These are phyloP conservation scores for Alternaria hordeiaustralica DNA, from an alignment of 2,329 filamentous ascomycete species.

Conservation along the genomic window DNA sequence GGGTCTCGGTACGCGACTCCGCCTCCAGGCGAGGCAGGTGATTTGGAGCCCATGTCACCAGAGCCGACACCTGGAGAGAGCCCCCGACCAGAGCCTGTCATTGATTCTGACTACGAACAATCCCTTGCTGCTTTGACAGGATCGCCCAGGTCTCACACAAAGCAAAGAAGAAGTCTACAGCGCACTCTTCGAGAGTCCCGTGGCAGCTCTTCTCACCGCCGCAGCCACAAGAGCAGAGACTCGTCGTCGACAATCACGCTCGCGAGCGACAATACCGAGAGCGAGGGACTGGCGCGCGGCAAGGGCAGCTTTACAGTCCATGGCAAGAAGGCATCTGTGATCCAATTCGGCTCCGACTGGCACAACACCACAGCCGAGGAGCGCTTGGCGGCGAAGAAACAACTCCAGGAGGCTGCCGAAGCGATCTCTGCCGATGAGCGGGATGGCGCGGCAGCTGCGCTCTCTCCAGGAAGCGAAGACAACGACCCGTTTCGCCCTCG, in stretches of 20 bases:
- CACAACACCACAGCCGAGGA: conserved; percentile 61
- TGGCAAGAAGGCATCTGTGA: conserved; percentile 95
- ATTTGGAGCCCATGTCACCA: conserved; percentile 30
- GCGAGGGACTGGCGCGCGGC: conserved; percentile 75
- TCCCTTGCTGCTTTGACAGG: conserved; percentile 36
- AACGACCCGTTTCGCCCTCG: conserved; percentile 32
- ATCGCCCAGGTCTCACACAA: conserved; percentile 64
- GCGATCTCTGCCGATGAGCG: conserved; percentile 33
- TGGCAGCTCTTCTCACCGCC: conserved; percentile 68
- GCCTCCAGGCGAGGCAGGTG: conserved; percentile 35
- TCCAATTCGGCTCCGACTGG: conserved; percentile 94
- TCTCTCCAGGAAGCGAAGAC: conserved; percentile 24
- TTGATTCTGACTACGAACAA: conserved; percentile 42
- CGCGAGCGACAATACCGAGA: conserved; percentile 59
- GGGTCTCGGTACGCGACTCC: conserved; percentile 40
- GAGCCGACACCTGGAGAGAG: conserved; percentile 33
- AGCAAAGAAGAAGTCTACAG: conserved; percentile 84
- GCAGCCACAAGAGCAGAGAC: conserved; percentile 79
- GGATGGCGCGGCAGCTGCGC: conserved; percentile 30
- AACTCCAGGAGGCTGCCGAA: conserved; percentile 43
- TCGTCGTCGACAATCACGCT: conserved; percentile 67
- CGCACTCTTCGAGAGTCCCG: conserved; percentile 84
- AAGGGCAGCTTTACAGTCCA: conserved; percentile 94
- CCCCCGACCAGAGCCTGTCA: conserved; percentile 28
- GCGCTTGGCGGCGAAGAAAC: conserved; percentile 47